phyloP scores from a whole-genome alignment of 164 flowering plant genomes.

The Chimonanthus praecox region DNA sequence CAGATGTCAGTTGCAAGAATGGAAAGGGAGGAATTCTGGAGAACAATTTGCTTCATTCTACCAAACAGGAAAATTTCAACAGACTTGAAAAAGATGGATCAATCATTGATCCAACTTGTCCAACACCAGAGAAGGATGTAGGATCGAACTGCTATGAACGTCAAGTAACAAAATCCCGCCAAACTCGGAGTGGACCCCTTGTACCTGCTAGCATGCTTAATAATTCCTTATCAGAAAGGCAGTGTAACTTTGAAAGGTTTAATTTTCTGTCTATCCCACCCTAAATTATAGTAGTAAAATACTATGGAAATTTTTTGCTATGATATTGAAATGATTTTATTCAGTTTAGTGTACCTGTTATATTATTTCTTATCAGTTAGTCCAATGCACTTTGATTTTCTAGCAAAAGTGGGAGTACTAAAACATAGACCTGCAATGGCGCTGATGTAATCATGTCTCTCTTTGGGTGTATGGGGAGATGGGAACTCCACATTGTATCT shows the following conservation, averaged over 20 bases:
- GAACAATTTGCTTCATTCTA: slow-evolving; percentile 26
- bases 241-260: slow-evolving; percentile 59
- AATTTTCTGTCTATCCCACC: slow-evolving; percentile 1
- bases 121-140: slow-evolving; percentile 37
- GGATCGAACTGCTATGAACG: slow-evolving; percentile 34
- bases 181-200: slow-evolving; percentile 84
- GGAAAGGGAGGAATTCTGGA: slow-evolving; percentile 28
- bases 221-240: slow-evolving; percentile 58
- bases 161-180: slow-evolving; percentile 41
- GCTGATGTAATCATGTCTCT: no score
- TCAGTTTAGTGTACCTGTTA: background rate
- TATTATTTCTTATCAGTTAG: background rate
- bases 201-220: slow-evolving; percentile 47
- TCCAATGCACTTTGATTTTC: background rate
- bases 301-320: background rate
- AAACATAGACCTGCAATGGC: no score
- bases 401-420: no score
- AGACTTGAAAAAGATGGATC: slow-evolving; percentile 35
- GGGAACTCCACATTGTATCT: no score
- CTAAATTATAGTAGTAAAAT: background rate
- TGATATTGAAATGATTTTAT: background rate
- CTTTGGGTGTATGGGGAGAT: no score
- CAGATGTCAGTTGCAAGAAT: slow-evolving; percentile 24
- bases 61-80: slow-evolving; percentile 22
- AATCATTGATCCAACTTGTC: slow-evolving; percentile 31